Conservation (phyloP, 306 rosid genomes). For the Quercus glauca region DNA sequence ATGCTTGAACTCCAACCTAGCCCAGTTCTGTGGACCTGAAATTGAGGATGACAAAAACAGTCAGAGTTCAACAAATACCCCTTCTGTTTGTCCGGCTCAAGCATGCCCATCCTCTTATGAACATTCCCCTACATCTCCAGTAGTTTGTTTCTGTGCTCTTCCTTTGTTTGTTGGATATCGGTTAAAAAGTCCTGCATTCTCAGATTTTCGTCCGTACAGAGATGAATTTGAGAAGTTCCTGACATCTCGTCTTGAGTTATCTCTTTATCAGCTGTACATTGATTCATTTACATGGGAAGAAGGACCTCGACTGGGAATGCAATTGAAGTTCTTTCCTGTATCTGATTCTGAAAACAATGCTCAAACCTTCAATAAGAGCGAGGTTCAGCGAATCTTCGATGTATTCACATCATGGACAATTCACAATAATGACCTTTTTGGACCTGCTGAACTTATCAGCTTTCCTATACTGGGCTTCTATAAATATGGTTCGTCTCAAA, state of each 20-base stretch:
- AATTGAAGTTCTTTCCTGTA: constrained; percentile 66
- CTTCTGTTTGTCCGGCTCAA: constrained; percentile 32
- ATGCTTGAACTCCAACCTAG: constrained; percentile 45
- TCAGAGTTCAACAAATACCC: constrained; percentile 22
- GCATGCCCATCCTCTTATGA: constrained; percentile 67
- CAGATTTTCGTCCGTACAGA: constrained; percentile 51
- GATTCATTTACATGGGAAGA: constrained; percentile 44
- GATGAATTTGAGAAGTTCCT: constrained; percentile 38
- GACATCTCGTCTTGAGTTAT: constrained; percentile 40
- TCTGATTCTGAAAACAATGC: constrained; percentile 23
- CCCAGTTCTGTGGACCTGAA: constrained; percentile 48
- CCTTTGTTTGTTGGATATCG: constrained; percentile 69
- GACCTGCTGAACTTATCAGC: constrained; percentile 71
- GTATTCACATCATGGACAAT: constrained; percentile 68
- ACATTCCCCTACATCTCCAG: constrained; percentile 33
- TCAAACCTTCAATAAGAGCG: constrained; percentile 43
- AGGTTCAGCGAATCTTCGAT: constrained; percentile 48
- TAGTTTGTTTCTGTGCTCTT: constrained; percentile 59
- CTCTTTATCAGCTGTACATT: constrained; percentile 50
- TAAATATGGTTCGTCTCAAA: constrained; percentile 46
- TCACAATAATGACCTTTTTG: constrained; percentile 50
- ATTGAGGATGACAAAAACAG: constrained; percentile 17
- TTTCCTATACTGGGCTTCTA: constrained; percentile 50
- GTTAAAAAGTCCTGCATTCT: constrained; percentile 87
- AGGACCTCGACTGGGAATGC: constrained; percentile 73